These are phyloP conservation scores for Aspergillus costaricaensis DNA, from an alignment of 2,329 filamentous ascomycete species.

Conservation along the genomic window DNA sequence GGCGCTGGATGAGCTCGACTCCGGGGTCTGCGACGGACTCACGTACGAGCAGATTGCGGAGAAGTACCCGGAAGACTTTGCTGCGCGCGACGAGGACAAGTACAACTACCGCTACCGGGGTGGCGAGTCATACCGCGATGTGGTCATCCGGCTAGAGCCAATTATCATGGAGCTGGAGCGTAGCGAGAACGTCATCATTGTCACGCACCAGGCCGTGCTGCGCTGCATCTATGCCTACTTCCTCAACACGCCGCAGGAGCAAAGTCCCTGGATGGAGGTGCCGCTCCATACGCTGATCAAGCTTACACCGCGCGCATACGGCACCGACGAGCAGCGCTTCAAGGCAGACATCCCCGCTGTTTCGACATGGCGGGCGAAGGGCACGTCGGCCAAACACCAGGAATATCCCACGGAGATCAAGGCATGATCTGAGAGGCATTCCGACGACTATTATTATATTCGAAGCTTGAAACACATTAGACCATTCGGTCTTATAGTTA, in stretches of 20 bases:
- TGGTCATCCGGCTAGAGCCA: constrained; percentile 94
- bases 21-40: constrained; percentile 92
- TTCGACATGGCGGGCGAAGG: constrained; percentile 94
- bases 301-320: constrained; percentile 90
- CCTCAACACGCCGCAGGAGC: constrained; percentile 91
- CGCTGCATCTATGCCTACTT: constrained; percentile 99
- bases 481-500: neutral
- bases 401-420: constrained; percentile 31
- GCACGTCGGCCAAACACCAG: constrained; percentile 86
- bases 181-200: constrained; percentile 94
- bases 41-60: constrained; percentile 96
- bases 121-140: constrained; percentile 92
- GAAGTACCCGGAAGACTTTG: constrained; percentile 89
- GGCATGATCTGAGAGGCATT: constrained; percentile 9
- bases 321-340: constrained; percentile 84
- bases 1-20: constrained; percentile 94
- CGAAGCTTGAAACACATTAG: too few relatives aligned
- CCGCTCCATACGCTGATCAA: constrained; percentile 96
- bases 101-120: constrained; percentile 99
- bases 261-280: constrained; percentile 98
- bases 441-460: neutral
- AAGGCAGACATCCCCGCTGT: constrained; percentile 93
- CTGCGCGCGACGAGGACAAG: constrained; percentile 94
- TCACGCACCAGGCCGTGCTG: constrained; percentile 95
- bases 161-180: constrained; percentile 99